Base-by-base conservation (phyloP, 148 eudicot genomes). In the Dysphania ambrosioides region DNA sequence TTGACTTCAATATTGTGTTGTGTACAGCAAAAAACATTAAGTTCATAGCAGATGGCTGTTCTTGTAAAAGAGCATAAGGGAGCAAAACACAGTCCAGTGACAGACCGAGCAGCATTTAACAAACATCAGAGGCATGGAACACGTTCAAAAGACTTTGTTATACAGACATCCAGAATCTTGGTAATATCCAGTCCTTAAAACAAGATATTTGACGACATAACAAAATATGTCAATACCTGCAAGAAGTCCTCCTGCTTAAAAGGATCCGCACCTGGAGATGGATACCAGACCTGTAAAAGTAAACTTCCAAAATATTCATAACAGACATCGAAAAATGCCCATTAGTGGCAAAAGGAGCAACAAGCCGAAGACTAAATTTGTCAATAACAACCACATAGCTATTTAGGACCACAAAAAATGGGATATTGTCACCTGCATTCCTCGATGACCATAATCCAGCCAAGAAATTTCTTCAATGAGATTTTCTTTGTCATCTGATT, bases 221-320 rank as follows among this genome's bases (percentile, higher is more conserved):
- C 12, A 78, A 68, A 64, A 77, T 47, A 57, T 42, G 60, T 67
- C 58, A 57, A 71, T 90, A 95, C 98, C 97, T 95, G 98, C 88
- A 95, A 88, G 82, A 95, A 95, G 75, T 92, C 98, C 82, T 95
- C 98, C 85, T 95, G 98, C 88, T 95, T 89, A 85, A 88, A 95
- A 77, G 92, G 88, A 24, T 95, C 89, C 65, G 79, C 88, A 78
- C 93, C 98, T 78, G 84, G 87, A 85, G 97, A 90, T 74, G 98
- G 98, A 86, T 92, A 92, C 98, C 98, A 95, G 75, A 95, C 98
- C 98, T 95, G 92, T 59, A 84, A 83, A 56, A 70, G 79, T 82
- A 70, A 87, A 83, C 83, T 80, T 80, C 62, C 78, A 80, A 73
- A 47, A 69, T 42, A 60, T 59, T 53, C 68, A 69, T 70, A 87